These are phyloP conservation scores for Huntiella decipiens DNA, from an alignment of 2,329 filamentous ascomycete species.

Conservation along the genomic window DNA sequence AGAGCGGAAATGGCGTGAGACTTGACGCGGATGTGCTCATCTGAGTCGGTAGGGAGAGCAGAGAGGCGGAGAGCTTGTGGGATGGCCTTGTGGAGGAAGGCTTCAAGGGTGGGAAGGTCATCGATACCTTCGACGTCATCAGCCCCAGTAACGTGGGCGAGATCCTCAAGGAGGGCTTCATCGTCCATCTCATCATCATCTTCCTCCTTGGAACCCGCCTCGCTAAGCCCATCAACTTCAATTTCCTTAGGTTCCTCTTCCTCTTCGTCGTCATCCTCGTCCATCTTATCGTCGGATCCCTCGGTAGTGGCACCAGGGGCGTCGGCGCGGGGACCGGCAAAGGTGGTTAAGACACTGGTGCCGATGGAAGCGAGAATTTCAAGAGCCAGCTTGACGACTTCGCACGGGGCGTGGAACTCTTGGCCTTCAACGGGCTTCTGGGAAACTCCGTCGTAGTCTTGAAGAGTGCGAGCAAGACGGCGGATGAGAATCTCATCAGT, in stretches of 20 bases:
- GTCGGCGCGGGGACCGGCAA: constrained; percentile 17
- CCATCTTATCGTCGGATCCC: constrained; percentile 18
- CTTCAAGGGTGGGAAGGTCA: constrained; percentile 34
- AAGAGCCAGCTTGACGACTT: constrained; percentile 34
- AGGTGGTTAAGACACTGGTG: constrained; percentile 33
- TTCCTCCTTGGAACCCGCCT: constrained; percentile 19
- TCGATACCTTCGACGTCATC: constrained; percentile 23
- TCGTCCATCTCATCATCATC: constrained; percentile 35
- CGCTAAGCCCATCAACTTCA: constrained; percentile 19
- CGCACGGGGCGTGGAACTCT: constrained; percentile 22
- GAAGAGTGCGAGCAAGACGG: constrained; percentile 23
- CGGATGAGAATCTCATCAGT: constrained; percentile 33
- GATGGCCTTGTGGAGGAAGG: constrained; percentile 25
- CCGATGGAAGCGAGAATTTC: constrained; percentile 47
- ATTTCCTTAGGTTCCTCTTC: constrained; percentile 20
- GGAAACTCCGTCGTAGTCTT: constrained; percentile 14
- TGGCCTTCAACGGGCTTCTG: constrained; percentile 7
- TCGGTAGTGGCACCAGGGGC: constrained; percentile 13
- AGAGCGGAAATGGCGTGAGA: constrained; percentile 38
- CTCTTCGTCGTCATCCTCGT: constrained; percentile 15
- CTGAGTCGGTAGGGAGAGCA: constrained; percentile 21
- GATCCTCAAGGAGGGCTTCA: constrained; percentile 41
- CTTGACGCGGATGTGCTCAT: constrained; percentile 28
- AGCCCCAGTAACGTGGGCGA: constrained; percentile 41
- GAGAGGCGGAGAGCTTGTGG: constrained; percentile 31